Base-by-base conservation (phyloP, 2,329 filamentous ascomycete species). In the Metarhizium anisopliae region DNA sequence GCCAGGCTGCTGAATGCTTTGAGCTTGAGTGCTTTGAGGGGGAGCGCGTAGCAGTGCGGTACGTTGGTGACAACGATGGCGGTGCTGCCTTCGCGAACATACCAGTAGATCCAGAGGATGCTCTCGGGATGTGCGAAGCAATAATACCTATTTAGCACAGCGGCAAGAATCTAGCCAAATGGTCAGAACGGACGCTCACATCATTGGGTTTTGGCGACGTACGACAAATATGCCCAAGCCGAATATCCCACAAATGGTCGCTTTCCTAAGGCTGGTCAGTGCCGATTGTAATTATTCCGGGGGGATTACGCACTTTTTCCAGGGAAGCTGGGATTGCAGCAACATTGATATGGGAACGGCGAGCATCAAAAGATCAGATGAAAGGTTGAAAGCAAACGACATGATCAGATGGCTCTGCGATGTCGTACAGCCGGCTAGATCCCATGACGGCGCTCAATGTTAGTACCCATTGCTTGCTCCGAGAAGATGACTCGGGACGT, bases 41-140 rank as follows among this genome's bases (percentile, higher is more conserved):
- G 51, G 7, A 59, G 36, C 10, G 54, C 56, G 58, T 65, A 67
- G 47, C 63, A 52, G 18, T 58, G 70, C 0, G 79, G 79, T 3
- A 81, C 66, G 60, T 82, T 82, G 59, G 77, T 72, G 10, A 82
- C 77, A 57, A 76, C 75, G 5, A 81, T 70, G 7, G 77, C 78
- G 2, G 79, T 77, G 30, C 70, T 74, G 10, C 77, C 75, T 70
- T 83, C 79, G 55, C 79, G 72, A 20, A 75, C 71, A 63, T 81
- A 81, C 78, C 79, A 82, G 18, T 76, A 64, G 70, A 75, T 70
- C 61, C 75, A 76, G n/a, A 61, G 49, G 5, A 59, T 61, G 52
- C 60, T 64, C 16, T 58, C 54, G 16, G 56, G 56, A 29, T 56
- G 56, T 6, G 56, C 56, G 16, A 74, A 69, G 58, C 77, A 77